These are phyloP conservation scores for Sphagnum fallax DNA, from an alignment of 228 moss, liverwort and hornwort species.

Conservation along the genomic window DNA sequence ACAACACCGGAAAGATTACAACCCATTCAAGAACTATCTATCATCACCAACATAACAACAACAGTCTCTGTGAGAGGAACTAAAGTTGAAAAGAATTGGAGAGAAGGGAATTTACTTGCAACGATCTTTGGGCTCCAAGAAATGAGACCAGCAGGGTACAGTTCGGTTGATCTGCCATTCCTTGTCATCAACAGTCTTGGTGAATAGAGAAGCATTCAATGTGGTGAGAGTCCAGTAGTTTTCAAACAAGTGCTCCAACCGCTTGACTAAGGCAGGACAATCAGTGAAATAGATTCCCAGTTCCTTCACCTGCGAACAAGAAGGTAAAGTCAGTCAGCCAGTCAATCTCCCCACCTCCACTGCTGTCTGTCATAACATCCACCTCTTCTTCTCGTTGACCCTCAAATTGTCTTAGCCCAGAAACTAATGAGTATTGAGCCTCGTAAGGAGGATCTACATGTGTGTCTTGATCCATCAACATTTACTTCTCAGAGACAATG, in stretches of 20 bases:
- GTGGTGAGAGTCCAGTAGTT: constrained; percentile 59
- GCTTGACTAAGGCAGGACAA: constrained; percentile 41
- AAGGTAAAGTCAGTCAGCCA: neutral
- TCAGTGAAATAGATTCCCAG: constrained; percentile 53
- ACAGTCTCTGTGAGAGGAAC: too few species aligned
- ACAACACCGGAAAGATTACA: too few species aligned
- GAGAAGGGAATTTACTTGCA: constrained; percentile 20
- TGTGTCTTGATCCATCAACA: too few species aligned
- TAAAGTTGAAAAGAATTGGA: neutral
- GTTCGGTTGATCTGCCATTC: constrained; percentile 52
- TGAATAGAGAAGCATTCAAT: constrained; percentile 44
- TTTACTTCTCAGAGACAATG: too few species aligned
- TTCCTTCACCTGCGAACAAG: constrained; percentile 45
- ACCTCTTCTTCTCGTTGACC: too few species aligned
- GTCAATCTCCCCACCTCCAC: too few species aligned
- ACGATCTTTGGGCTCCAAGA: constrained; percentile 20
- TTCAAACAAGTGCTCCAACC: constrained; percentile 42
- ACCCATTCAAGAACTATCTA: too few species aligned
- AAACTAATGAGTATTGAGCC: too few species aligned
- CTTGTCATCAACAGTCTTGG: constrained; percentile 32
- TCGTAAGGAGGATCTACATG: too few species aligned
- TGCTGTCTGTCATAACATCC: too few species aligned
- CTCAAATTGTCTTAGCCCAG: too few species aligned
- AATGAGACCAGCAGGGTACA: constrained; percentile 70
- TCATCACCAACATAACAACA: too few species aligned